These are phyloP conservation scores for Beauveria australis DNA, from an alignment of 2,329 filamentous ascomycete species.

Conservation along the genomic window DNA sequence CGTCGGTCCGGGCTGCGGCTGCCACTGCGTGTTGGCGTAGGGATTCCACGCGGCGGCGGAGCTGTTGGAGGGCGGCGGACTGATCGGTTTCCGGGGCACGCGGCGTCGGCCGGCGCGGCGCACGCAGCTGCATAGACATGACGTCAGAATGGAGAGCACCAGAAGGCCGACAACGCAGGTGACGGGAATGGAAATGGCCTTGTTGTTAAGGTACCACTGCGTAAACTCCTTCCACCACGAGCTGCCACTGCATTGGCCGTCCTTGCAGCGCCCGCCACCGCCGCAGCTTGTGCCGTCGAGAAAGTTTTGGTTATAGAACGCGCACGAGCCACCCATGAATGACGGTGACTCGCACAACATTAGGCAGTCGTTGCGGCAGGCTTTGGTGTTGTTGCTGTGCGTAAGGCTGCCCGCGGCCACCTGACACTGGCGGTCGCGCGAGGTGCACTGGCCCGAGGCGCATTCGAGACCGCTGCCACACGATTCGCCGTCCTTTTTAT, in stretches of 20 bases:
- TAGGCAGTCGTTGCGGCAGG: conserved; percentile 67
- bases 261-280: conserved; percentile 69
- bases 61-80: conserved; percentile 13
- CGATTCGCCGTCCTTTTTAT: conserved; percentile 57
- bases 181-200: conserved; percentile 75
- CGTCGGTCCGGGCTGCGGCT: conserved; percentile 14
- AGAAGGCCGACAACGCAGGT: conserved; percentile 63
- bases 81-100: conserved; percentile 18
- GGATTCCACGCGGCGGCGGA: conserved; percentile 11
- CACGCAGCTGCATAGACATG: conserved; percentile 52
- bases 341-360: conserved; percentile 68
- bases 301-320: conserved; percentile 80
- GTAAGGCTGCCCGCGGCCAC: conserved; percentile 71
- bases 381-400: conserved; percentile 66
- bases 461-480: conserved; percentile 71
- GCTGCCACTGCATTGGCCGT: conserved; percentile 68
- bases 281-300: conserved; percentile 83
- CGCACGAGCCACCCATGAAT: conserved; percentile 59
- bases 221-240: conserved; percentile 62
- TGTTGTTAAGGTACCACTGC: conserved; percentile 70
- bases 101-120: conserved; percentile 18
- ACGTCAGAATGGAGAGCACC: conserved; percentile 58
- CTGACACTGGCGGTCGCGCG: conserved; percentile 80
- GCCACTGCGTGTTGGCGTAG: conserved; percentile 12
- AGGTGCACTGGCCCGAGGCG: conserved; percentile 91